Conservation (phyloP, 164 flowering plant genomes). For the Akebia trifoliata region DNA sequence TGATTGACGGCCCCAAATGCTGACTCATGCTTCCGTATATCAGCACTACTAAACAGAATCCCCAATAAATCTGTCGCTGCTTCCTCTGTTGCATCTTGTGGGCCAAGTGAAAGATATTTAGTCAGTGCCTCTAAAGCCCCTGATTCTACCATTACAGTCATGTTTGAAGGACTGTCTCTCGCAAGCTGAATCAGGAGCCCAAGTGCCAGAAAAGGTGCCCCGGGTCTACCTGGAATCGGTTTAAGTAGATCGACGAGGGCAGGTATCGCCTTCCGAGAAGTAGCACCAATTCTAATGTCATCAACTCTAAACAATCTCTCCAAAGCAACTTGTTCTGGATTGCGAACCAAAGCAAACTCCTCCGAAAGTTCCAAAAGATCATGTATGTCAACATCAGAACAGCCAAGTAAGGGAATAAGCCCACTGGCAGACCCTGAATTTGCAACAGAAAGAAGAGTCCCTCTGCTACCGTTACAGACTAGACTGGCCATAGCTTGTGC, state of each 20-base stretch:
- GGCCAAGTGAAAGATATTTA: constrained; percentile 94
- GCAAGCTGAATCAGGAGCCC: constrained; percentile 89
- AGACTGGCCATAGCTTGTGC: constrained; percentile 92
- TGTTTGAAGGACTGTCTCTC: constrained; percentile 73
- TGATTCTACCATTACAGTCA: constrained; percentile 88
- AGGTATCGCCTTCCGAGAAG: constrained; percentile 94
- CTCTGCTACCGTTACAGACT: constrained; percentile 96
- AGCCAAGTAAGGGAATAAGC: constrained; percentile 86
- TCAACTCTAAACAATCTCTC: constrained; percentile 98
- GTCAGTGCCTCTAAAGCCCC: constrained; percentile 92
- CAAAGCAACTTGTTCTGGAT: constrained; percentile 90
- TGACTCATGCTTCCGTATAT: constrained; percentile 87
- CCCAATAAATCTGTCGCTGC: constrained; percentile 94
- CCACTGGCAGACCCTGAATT: constrained; percentile 95
- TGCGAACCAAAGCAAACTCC: constrained; percentile 61
- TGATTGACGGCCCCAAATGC: constrained; percentile 91
- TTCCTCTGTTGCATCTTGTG: constrained; percentile 96
- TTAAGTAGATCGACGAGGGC: constrained; percentile 91
- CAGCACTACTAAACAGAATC: constrained; percentile 73
- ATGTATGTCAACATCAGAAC: constrained; percentile 83
- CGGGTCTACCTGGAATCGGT: constrained; percentile 98
- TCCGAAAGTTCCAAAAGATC: constrained; percentile 78
- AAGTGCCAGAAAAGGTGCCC: constrained; percentile 89
- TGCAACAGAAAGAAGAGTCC: constrained; percentile 90
- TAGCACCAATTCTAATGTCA: constrained; percentile 90